phyloP scores from a whole-genome alignment of 1,139 yeast species.

The Suhomyces atakaporum region DNA sequence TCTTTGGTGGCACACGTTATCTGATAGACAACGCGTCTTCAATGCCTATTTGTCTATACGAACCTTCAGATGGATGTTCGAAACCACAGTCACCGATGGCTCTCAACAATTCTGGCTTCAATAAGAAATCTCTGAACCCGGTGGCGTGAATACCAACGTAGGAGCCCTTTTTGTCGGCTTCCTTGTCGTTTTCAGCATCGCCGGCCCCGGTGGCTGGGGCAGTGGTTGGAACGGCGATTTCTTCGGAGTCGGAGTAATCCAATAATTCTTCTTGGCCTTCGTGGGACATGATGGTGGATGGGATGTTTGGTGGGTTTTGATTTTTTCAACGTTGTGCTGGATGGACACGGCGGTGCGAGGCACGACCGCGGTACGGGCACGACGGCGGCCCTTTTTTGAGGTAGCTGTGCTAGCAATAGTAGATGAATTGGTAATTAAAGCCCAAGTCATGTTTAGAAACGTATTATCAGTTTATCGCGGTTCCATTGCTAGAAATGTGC shows the following conservation, averaged over 20 bases:
- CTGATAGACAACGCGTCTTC: slow-evolving; percentile 2
- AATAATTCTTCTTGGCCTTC: slow-evolving; percentile 99
- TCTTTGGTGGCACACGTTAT: background rate
- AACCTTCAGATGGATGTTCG: slow-evolving; percentile 99
- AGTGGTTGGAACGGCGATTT: slow-evolving; percentile 77
- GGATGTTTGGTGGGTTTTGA: slow-evolving; percentile 5
- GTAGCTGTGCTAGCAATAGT: background rate
- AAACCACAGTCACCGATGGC: slow-evolving; percentile 99
- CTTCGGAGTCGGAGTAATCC: slow-evolving; percentile 98
- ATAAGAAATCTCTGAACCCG: slow-evolving; percentile 95
- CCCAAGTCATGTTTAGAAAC: slow-evolving; percentile 2
- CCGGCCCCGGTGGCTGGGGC: slow-evolving; percentile 55
- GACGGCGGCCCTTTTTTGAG: no score
- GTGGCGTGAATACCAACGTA: slow-evolving; percentile 98
- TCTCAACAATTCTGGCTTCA: slow-evolving; percentile 94
- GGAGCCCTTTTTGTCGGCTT: slow-evolving; percentile 89
- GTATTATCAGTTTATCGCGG: slow-evolving; percentile 5
- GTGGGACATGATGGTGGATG: slow-evolving; percentile 67
- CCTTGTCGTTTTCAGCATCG: slow-evolving; percentile 47
- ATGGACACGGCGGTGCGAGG: slow-evolving; percentile 6
- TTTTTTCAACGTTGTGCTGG: slow-evolving; percentile 10
- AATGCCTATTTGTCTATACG: slow-evolving; percentile 39
- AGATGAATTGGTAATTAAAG: background rate
- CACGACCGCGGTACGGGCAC: slow-evolving; percentile 9
- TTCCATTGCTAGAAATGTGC: background rate